phyloP scores from a whole-genome alignment of 495 filamentous ascomycete species.

The Lindgomyces ingoldianus region DNA sequence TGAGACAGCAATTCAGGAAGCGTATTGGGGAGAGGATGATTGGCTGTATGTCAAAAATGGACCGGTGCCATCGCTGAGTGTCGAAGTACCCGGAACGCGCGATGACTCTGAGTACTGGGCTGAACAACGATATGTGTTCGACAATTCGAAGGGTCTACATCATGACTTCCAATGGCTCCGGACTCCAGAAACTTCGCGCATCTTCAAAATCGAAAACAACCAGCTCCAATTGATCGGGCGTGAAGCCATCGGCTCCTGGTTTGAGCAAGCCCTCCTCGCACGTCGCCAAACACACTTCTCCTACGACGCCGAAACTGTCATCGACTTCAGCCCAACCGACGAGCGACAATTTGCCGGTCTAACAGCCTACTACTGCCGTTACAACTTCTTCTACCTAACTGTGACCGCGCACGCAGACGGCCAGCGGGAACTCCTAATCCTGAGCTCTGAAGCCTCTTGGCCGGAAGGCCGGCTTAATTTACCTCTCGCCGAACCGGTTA shows the following conservation, averaged over 20 bases:
- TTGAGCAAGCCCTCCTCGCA: constrained; percentile 58
- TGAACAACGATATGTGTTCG: constrained; percentile 54
- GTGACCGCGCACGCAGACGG: constrained; percentile 58
- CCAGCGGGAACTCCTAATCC: constrained; percentile 54
- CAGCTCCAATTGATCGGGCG: constrained; percentile 53
- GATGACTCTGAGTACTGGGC: constrained; percentile 57
- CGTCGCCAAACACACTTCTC: constrained; percentile 58
- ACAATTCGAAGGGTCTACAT: constrained; percentile 43
- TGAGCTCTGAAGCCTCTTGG: constrained; percentile 54
- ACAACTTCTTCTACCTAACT: constrained; percentile 60
- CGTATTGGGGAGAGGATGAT: constrained; percentile 53
- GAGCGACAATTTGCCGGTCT: constrained; percentile 59
- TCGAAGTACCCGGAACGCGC: constrained; percentile 53
- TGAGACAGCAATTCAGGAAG: constrained; percentile 58
- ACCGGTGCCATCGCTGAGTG: constrained; percentile 54
- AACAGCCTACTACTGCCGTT: constrained; percentile 60
- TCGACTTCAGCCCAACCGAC: constrained; percentile 54
- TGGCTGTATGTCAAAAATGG: constrained; percentile 61
- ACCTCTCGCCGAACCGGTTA: constrained; percentile 44
- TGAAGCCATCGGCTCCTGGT: constrained; percentile 57
- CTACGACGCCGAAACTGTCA: constrained; percentile 57
- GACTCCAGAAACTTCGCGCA: constrained; percentile 56
- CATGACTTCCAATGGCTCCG: constrained; percentile 60
- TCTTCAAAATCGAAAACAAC: constrained; percentile 47
- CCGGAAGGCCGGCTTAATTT: constrained; percentile 49